phyloP scores from a whole-genome alignment of 768 basidiomycete genomes.

The Calocera viscosa region DNA sequence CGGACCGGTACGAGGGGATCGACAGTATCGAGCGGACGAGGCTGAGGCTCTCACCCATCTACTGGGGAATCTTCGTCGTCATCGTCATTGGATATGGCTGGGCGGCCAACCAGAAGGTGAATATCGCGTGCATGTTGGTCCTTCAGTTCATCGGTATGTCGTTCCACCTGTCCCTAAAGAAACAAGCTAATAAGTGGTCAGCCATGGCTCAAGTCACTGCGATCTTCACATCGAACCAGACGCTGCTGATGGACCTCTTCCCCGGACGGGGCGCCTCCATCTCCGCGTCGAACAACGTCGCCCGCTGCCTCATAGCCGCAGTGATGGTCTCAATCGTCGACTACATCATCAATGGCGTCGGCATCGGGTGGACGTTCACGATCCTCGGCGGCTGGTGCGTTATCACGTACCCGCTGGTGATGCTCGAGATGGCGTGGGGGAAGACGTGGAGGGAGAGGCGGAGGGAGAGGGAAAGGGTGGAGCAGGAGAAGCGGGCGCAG shows the following conservation, averaged over 20 bases:
- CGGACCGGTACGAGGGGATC: neutral
- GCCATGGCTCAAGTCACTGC: too few relatives aligned
- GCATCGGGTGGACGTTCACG: neutral
- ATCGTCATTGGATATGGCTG: conserved; percentile 11
- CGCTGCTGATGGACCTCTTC: neutral
- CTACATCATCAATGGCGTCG: neutral
- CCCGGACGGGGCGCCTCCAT: neutral
- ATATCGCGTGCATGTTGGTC: neutral
- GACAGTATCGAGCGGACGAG: conserved; percentile 11
- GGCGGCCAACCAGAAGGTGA: neutral
- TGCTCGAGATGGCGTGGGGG: neutral
- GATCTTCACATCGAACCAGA: neutral
- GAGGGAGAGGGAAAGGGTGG: too few relatives aligned
- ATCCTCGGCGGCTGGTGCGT: neutral
- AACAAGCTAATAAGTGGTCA: too few relatives aligned
- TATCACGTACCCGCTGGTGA: neutral
- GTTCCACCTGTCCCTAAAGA: neutral
- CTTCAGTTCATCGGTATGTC: neutral
- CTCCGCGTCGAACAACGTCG: neutral
- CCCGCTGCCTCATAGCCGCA: neutral
- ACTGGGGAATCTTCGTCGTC: neutral
- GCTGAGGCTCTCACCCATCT: neutral
- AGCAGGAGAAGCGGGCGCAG: too few relatives aligned
- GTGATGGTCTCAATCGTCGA: neutral
- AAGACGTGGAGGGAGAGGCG: too few relatives aligned